A percentile compares a stretch with the other conserved stretches of the same genome.
Conservation (phyloP, 177 flowering plant genomes). For the Vitis hybrid region DNA sequence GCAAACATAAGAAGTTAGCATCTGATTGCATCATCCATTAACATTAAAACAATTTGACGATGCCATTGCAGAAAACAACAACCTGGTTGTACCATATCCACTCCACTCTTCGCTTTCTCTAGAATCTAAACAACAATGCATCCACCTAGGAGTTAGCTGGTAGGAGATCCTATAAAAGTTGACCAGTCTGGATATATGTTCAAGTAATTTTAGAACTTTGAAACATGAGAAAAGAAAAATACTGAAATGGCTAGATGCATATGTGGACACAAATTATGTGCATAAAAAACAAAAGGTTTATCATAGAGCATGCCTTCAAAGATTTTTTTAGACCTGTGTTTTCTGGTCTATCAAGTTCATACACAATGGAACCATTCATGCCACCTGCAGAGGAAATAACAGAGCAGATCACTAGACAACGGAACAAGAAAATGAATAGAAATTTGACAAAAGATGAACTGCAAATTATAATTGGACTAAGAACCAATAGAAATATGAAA, state of each 20-base stretch:
- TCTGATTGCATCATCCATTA: not conserved
- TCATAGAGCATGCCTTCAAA: conserved; percentile 55
- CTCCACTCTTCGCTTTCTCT: conserved; percentile 66
- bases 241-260: not conserved
- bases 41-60: not conserved
- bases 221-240: not conserved
- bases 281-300: too few relatives aligned
- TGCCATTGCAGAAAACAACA: conserved; percentile 17
- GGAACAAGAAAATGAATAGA: not conserved
- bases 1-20: conserved; percentile 17
- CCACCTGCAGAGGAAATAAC: conserved; percentile 62
- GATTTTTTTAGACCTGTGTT: conserved; percentile 78
- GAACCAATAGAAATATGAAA: too few relatives aligned
- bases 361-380: conserved; percentile 89
- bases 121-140: conserved; percentile 61
- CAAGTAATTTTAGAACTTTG: not conserved
- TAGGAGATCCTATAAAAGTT: conserved; percentile 10
- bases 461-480: too few relatives aligned
- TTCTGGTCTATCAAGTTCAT: conserved; percentile 91
- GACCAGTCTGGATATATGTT: conserved; percentile 11
- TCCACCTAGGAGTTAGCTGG: conserved; percentile 36
- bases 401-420: not conserved
- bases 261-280: not conserved
- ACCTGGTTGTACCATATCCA: conserved; percentile 66
- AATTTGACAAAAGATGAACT: too few relatives aligned